Conservation (phyloP, 371 early-diverging fungal genomes). For the Mucor velutinosus region DNA sequence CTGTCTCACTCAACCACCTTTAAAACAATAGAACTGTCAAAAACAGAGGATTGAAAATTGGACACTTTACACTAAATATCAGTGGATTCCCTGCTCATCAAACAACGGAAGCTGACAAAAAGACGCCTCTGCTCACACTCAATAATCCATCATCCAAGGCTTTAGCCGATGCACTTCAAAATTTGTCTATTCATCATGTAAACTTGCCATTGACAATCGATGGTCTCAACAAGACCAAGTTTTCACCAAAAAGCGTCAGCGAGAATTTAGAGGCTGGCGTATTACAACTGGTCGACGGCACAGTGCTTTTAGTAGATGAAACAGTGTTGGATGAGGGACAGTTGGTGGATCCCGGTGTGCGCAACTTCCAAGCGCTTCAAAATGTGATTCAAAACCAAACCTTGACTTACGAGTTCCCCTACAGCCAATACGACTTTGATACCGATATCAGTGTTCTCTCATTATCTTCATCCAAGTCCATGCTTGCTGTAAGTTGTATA, state of each 20-base stretch:
- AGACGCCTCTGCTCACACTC: background rate
- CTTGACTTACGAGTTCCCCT: conserved; percentile 63
- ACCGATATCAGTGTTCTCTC: conserved; percentile 57
- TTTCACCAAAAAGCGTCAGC: conserved; percentile 55
- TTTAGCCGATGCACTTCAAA: conserved; percentile 27
- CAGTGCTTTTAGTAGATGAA: conserved; percentile 62
- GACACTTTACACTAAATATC: conserved; percentile 50
- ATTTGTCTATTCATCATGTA: conserved; percentile 49
- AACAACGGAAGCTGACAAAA: conserved; percentile 11
- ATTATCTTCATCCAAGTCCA: conserved; percentile 57
- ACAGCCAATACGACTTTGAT: conserved; percentile 60
- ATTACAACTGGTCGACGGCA: conserved; percentile 60
- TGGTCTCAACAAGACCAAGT: conserved; percentile 48
- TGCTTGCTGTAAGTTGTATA: conserved; percentile 56
- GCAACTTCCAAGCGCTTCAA: conserved; percentile 60
- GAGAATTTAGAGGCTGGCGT: conserved; percentile 59
- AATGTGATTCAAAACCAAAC: conserved; percentile 57
- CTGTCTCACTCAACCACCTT: background rate
- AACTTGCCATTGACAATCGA: conserved; percentile 54
- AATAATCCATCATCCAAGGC: conserved; percentile 19
- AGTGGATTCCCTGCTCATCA: conserved; percentile 35
- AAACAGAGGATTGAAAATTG: conserved; percentile 45
- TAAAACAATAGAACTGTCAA: conserved; percentile 31
- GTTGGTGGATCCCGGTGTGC: conserved; percentile 58
- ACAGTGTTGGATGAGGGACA: conserved; percentile 65